Conservation (phyloP, 1,139 yeast species). For the Saccharomyces hybrid region DNA sequence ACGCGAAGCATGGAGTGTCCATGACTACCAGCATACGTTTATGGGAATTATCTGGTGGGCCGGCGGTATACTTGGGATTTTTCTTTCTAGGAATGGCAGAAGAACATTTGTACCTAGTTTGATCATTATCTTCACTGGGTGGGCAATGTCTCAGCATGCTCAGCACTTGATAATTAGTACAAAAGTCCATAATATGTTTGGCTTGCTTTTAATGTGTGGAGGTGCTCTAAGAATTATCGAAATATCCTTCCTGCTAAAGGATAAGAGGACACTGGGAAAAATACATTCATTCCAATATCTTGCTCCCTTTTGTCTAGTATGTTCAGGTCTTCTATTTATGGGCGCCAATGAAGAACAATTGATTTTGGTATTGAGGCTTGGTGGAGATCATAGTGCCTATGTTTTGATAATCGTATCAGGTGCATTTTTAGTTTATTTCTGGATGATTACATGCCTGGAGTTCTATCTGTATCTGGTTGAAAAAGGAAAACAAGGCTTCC, state of each 20-base stretch:
- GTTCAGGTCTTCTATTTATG: slow-evolving; percentile 80
- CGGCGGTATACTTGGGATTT: slow-evolving; percentile 80
- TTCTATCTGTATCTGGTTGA: slow-evolving; percentile 46
- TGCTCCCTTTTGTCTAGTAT: slow-evolving; percentile 71
- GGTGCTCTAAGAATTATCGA: slow-evolving; percentile 71
- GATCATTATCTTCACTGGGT: slow-evolving; percentile 79
- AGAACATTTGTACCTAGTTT: slow-evolving; percentile 76
- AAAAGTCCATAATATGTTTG: slow-evolving; percentile 80
- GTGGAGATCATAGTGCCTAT: slow-evolving; percentile 81
- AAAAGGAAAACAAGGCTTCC: slow-evolving; percentile 9
- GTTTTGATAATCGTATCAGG: slow-evolving; percentile 65
- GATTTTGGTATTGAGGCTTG: slow-evolving; percentile 57
- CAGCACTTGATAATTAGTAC: slow-evolving; percentile 72
- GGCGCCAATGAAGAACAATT: slow-evolving; percentile 88
- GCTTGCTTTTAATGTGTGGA: slow-evolving; percentile 68
- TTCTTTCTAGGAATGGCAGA: slow-evolving; percentile 52
- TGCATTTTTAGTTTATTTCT: slow-evolving; percentile 62
- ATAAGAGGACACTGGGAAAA: slow-evolving; percentile 43
- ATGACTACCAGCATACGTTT: slow-evolving; percentile 87
- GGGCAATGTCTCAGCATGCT: slow-evolving; percentile 85
- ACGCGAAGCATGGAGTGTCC: slow-evolving; percentile 74
- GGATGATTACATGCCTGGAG: slow-evolving; percentile 51
- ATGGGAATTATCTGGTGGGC: slow-evolving; percentile 98
- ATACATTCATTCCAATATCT: slow-evolving; percentile 71
- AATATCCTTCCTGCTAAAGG: slow-evolving; percentile 60